Conservation (phyloP, 2,329 filamentous ascomycete species). For the Arthrobotrys entomopaga region DNA sequence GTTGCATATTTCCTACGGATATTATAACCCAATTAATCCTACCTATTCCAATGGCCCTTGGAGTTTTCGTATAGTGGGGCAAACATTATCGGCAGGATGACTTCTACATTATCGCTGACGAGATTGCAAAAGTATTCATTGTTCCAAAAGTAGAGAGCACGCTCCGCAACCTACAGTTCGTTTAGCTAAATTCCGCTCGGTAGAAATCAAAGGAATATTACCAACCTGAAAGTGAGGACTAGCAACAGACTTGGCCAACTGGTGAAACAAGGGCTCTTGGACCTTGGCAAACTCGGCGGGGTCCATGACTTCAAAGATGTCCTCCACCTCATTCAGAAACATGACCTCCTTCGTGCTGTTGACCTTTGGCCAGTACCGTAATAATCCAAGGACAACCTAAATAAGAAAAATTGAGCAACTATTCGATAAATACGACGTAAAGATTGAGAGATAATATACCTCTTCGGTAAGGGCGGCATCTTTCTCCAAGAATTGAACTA, state of each 20-base stretch:
- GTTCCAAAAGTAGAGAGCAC: conserved; percentile 99
- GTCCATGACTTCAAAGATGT: conserved; percentile 99
- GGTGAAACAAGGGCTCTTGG: conserved; percentile 95
- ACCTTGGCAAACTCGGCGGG: conserved; percentile 98
- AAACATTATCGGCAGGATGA: conserved; percentile 99
- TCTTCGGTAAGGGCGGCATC: conserved; percentile 97
- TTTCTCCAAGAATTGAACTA: conserved; percentile 98
- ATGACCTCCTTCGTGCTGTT: conserved; percentile 99
- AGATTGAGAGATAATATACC: conserved; percentile 66
- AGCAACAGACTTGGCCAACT: conserved; percentile 95
- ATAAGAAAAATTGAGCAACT: too few species aligned
- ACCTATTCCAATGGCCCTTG: conserved; percentile 99
- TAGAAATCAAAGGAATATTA: conserved; percentile 47
- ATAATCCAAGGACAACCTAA: conserved; percentile 88
- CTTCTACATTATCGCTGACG: conserved; percentile 98
- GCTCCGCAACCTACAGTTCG: conserved; percentile 79
- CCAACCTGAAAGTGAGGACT: conserved; percentile 92
- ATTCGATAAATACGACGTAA: background rate
- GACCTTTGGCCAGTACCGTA: conserved; percentile 98
- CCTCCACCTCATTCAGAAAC: conserved; percentile 98
- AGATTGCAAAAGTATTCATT: conserved; percentile 99
- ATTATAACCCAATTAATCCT: conserved; percentile 57
- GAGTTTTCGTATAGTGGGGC: conserved; percentile 98
- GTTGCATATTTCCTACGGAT: background rate
- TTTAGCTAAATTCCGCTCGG: background rate